phyloP scores from a whole-genome alignment of 1,139 yeast species.

The Wickerhamiella pararugosa region DNA sequence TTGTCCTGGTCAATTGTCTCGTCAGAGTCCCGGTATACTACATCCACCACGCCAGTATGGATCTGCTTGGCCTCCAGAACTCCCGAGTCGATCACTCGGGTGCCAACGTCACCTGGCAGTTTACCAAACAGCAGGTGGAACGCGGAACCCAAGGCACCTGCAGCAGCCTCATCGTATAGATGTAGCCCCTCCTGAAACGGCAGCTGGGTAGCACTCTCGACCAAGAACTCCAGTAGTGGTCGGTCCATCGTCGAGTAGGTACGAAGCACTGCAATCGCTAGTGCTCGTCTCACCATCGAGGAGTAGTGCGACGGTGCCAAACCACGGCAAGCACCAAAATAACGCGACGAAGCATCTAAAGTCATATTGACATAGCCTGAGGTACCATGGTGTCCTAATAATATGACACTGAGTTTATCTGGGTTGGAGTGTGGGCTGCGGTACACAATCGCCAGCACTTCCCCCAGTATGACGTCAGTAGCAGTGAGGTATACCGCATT shows the following conservation, averaged over 20 bases:
- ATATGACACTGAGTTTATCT: conserved; percentile 38
- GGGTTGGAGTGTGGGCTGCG: conserved; percentile 12
- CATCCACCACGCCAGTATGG: conserved; percentile 49
- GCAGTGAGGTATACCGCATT: conserved; percentile 28
- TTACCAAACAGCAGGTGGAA: conserved; percentile 38
- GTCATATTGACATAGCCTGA: conserved; percentile 47
- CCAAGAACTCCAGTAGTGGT: conserved; percentile 17
- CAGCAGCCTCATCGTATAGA: conserved; percentile 56
- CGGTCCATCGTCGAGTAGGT: conserved; percentile 42
- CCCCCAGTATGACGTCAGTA: conserved; percentile 24
- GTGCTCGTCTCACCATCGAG: conserved; percentile 53
- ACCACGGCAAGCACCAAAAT: conserved; percentile 67
- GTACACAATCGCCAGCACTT: conserved; percentile 22
- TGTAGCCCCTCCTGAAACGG: conserved; percentile 7
- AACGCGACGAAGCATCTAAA: conserved; percentile 46
- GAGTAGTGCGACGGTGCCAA: conserved; percentile 34
- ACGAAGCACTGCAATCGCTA: conserved; percentile 61
- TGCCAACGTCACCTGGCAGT: conserved; percentile 45
- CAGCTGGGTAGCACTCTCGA: conserved; percentile 6
- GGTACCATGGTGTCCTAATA: conserved; percentile 59
- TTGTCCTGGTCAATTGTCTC: conserved; percentile 51
- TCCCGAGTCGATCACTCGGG: conserved; percentile 38
- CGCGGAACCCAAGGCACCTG: conserved; percentile 54
- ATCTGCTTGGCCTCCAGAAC: conserved; percentile 40
- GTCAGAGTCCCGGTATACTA: conserved; percentile 47